Conservation (phyloP, 2,329 filamentous ascomycete genomes). For the Dactylellina haptotyla region DNA sequence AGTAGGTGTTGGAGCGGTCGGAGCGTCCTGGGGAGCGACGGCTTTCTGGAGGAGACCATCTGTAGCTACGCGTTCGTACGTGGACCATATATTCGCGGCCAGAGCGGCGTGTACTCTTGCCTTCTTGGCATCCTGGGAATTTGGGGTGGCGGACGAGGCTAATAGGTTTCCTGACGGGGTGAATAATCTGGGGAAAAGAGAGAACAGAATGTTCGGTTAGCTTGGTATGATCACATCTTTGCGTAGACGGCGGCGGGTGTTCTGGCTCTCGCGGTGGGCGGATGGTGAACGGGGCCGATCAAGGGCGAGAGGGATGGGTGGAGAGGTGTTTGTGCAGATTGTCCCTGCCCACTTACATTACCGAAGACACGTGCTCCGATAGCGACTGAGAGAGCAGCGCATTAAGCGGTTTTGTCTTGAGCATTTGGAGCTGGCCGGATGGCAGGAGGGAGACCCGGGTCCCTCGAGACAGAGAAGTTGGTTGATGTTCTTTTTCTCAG, state of each 20-base stretch:
- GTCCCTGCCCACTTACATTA: conserved; percentile 56
- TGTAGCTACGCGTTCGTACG: conserved; percentile 57
- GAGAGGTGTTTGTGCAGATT: conserved; percentile 53
- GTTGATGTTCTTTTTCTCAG: no score
- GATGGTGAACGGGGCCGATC: not conserved
- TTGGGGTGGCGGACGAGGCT: conserved; percentile 57
- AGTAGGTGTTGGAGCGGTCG: conserved; percentile 12
- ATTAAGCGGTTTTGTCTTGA: conserved; percentile 58
- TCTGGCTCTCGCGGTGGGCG: not conserved
- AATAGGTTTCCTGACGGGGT: conserved; percentile 58
- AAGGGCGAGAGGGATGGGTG: conserved; percentile 9
- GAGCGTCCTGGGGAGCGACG: conserved; percentile 41
- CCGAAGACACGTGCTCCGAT: conserved; percentile 58
- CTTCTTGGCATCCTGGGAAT: conserved; percentile 57
- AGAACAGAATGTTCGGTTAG: not conserved
- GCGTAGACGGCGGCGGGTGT: not conserved
- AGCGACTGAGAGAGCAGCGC: conserved; percentile 58
- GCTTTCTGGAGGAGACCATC: conserved; percentile 56
- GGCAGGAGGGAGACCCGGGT: conserved; percentile 23
- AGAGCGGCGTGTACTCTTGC: conserved; percentile 58
- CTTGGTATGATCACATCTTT: not conserved
- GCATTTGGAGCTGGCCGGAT: conserved; percentile 54
- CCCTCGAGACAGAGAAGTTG: conserved; percentile 9
- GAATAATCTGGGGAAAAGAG: conserved; percentile 54
- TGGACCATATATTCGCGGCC: conserved; percentile 58